phyloP scores from a whole-genome alignment of 306 rosid species.

The Cicer yamashitae region DNA sequence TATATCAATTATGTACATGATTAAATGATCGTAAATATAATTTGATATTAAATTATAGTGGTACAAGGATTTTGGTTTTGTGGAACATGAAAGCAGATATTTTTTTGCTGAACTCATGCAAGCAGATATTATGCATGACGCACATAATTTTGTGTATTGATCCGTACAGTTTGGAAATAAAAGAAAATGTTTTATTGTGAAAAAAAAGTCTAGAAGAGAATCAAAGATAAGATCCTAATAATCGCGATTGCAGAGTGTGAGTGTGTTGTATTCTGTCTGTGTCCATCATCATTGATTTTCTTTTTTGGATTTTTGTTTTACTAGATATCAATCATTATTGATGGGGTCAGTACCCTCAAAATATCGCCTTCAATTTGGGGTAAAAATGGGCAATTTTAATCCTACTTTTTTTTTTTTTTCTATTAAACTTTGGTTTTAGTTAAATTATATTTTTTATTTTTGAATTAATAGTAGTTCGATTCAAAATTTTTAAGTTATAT shows the following conservation, averaged over 20 bases:
- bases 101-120: neutral
- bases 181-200: neutral
- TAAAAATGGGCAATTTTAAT: too few species aligned
- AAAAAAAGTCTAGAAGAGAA: constrained; percentile 7
- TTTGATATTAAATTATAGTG: neutral
- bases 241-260: constrained; percentile 7
- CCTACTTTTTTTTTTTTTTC: too few species aligned
- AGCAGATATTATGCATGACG: constrained; percentile 16
- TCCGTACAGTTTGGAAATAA: constrained; percentile 8
- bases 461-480: too few species aligned
- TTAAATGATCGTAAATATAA: too few species aligned
- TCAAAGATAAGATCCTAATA: constrained; percentile 18
- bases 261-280: constrained; percentile 4
- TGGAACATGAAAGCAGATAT: constrained; percentile 6
- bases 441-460: too few species aligned
- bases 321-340: neutral
- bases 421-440: too few species aligned
- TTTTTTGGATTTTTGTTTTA: too few species aligned
- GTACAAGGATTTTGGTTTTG: neutral
- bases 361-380: too few species aligned
- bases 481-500: too few species aligned
- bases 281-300: neutral
- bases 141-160: neutral
- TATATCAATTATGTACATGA: too few species aligned
- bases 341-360: neutral